A percentile compares a stretch with the other conserved stretches of the same genome.
Conservation (phyloP, 2,329 filamentous ascomycete species). For the Fusarium falciforme region DNA sequence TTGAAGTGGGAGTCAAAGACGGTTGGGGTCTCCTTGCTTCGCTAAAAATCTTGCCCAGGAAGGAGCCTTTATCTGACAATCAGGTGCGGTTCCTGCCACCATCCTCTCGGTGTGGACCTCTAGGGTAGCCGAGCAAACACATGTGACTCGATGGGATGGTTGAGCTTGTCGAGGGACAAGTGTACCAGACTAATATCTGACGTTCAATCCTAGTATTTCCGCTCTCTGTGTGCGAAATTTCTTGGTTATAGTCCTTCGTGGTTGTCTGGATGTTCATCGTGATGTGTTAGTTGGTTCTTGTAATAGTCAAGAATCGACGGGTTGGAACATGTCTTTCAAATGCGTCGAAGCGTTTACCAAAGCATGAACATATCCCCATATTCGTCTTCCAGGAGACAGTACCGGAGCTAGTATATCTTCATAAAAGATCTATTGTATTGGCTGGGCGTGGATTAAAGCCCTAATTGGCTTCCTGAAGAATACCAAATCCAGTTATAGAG, state of each 20-base stretch:
- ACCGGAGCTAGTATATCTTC: background rate
- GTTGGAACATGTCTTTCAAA: background rate
- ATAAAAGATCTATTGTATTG: background rate
- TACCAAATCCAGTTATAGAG: background rate
- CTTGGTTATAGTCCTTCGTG: background rate
- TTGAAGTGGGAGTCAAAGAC: background rate
- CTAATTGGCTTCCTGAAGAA: background rate
- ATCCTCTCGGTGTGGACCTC: background rate
- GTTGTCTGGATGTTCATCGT: background rate
- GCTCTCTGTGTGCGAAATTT: no score
- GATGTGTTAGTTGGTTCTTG: background rate
- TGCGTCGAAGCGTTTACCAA: background rate
- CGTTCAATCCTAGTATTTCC: background rate
- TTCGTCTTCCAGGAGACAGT: no score
- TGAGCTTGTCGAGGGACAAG: background rate
- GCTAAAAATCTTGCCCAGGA: background rate
- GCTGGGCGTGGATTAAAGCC: background rate
- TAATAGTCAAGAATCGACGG: background rate
- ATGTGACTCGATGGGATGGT: background rate
- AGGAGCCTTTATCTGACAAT: background rate
- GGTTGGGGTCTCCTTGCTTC: background rate
- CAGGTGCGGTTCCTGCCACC: background rate
- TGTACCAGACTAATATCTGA: background rate
- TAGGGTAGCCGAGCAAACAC: background rate
- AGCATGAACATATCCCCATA: background rate